Evolutionary conservation across 305 asterid genomes (phyloP), one percentile per base, ranked within the genome.

Genomic region (Solanum hybrid): DNA sequence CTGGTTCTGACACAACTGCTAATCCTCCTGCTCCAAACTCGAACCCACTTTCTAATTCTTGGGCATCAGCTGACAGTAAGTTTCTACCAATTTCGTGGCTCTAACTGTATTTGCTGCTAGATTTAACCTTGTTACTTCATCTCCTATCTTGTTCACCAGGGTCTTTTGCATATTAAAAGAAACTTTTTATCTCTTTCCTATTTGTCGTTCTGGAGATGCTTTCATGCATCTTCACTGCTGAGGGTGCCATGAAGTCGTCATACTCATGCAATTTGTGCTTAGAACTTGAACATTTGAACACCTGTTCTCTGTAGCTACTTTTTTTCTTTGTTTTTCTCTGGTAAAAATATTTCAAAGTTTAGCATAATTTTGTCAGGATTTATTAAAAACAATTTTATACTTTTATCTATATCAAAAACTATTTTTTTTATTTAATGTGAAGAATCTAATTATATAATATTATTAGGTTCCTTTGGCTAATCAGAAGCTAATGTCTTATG

Each of bases 21-120:
- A 92, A 89, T 90, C 81, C 91, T 35, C 93, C 93, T 88, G 89
- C 90, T 76, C 94, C 94, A 67, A 93, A 93, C 88, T 90, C 92
- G 36, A 92, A 93, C 85, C 94, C 94, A 74, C 94, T 94, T 90
- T 94, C 93, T 28, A 92, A 94, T 92, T 95, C 97, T 69, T 92
- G 97, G 96, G 93, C 92, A 29, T 57, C 94, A 37, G 87, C 91
- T 89, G 94, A 92, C 36, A 88, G 95, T 94, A 92, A 92, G 94
- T 73, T 69, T 91, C 79, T 13, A 80, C 24, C 86, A 37, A 24
- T 39, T 80, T 80, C 22, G 34, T 39, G 64, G 51, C 34, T 80
- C 34, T 37, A 37, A 80, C 64, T 37, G 35, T 80, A 37, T 80
- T 80, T 37, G 35, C 35, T 24, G 67, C 64, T n/a, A 39, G 86